Evolutionary conservation across 148 eudicot species (phyloP).

Genomic region (Chenopodium formosanum): DNA sequence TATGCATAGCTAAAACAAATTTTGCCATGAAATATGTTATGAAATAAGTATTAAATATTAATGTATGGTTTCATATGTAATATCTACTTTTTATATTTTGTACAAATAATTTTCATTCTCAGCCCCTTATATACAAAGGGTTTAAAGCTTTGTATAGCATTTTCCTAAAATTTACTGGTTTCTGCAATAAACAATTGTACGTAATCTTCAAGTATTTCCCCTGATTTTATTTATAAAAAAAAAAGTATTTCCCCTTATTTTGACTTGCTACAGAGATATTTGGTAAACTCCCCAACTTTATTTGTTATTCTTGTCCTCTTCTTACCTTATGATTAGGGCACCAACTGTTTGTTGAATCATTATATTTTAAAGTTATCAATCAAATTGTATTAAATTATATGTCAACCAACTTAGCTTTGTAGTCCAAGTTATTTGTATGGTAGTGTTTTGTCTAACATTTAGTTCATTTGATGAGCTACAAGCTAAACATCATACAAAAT

Average conservation of each 20-base stretch:
- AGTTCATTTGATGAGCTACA: neutral
- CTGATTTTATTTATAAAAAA: neutral
- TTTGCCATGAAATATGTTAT: too few species aligned
- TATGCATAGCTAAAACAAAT: too few species aligned
- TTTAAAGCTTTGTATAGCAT: too few species aligned
- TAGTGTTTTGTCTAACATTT: neutral
- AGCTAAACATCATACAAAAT: neutral
- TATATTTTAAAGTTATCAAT: neutral
- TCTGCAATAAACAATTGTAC: neutral
- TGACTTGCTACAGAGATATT: constrained; percentile 22
- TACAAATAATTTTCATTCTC: too few species aligned
- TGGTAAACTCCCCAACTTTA: constrained; percentile 4
- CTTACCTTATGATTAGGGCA: neutral
- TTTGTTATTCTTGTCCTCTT: neutral
- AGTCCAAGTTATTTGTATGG: neutral
- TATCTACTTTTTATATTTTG: too few species aligned
- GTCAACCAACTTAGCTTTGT: neutral
- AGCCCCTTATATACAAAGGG: too few species aligned
- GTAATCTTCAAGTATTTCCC: constrained; percentile 13
- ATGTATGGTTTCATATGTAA: neutral
- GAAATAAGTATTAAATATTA: too few species aligned
- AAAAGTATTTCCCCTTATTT: constrained; percentile 11
- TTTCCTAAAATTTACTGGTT: neutral
- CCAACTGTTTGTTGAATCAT: neutral
- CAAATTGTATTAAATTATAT: neutral